Evolutionary conservation across 345 rosid species (phyloP).

Genomic region (Rhodamnia rubescens): DNA sequence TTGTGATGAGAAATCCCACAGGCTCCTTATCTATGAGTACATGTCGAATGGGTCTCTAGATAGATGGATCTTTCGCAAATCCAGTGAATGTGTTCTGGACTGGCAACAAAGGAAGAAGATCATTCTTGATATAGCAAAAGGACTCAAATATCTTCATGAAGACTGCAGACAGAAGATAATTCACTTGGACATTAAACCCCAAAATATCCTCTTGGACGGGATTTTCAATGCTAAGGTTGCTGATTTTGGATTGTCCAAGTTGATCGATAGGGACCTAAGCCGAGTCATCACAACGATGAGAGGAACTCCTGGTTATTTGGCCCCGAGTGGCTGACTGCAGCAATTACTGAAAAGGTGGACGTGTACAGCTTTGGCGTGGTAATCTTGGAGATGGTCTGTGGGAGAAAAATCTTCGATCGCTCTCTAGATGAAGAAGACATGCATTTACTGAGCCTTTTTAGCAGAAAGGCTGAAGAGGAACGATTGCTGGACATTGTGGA

Average conservation of each 20-base stretch:
- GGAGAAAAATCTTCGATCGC: constrained; percentile 7
- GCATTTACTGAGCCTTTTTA: constrained; percentile 13
- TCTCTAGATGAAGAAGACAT: constrained; percentile 4
- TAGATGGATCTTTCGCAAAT: constrained; percentile 10
- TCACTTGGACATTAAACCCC: constrained; percentile 5
- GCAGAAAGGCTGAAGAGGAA: constrained; percentile 2
- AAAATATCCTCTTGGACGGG: constrained; percentile 5
- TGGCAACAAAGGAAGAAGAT: constrained; percentile 19
- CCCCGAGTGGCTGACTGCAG: constrained; percentile 2
- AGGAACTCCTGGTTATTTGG: constrained; percentile 8
- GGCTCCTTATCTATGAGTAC: constrained; percentile 14
- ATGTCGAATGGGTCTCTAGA: constrained; percentile 16
- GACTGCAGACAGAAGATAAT: constrained; percentile 11
- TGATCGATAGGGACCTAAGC: constrained; percentile 3
- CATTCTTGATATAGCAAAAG: constrained; percentile 18
- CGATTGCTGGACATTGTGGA: constrained; percentile 9
- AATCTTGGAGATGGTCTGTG: constrained; percentile 17
- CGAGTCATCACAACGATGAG: neutral
- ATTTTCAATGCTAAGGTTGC: neutral
- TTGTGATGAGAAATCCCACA: constrained; percentile 13
- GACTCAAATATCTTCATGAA: constrained; percentile 21
- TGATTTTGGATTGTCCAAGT: constrained; percentile 12
- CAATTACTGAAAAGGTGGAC: constrained; percentile 7
- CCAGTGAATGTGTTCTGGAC: neutral
- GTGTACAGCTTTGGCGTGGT: constrained; percentile 20